These are phyloP conservation scores for Peterozyma xylosa DNA, from an alignment of 805 yeast species.

Conservation along the genomic window DNA sequence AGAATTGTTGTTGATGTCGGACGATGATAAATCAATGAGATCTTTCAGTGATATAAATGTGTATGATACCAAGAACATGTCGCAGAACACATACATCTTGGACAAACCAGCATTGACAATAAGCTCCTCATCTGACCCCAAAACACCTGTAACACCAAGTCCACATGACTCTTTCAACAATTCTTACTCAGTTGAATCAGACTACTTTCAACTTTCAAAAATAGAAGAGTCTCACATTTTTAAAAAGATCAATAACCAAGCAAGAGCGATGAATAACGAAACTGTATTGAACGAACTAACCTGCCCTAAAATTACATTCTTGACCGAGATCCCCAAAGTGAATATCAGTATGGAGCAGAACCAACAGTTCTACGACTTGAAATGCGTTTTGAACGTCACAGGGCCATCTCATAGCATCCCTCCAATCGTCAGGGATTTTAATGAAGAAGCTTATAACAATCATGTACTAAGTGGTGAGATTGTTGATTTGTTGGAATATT, in stretches of 20 bases:
- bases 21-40: not conserved
- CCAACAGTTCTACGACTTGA: not conserved
- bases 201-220: too few relatives aligned
- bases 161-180: not conserved
- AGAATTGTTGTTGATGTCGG: not conserved
- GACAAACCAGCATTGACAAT: not conserved
- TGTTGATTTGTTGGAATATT: slow-evolving; percentile 4
- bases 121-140: not conserved
- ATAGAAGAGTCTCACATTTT: not conserved
- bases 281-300: not conserved
- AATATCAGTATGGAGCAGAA: not conserved
- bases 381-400: slow-evolving; percentile 3
- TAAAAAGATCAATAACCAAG: not conserved
- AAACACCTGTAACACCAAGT: not conserved
- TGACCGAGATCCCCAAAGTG: slow-evolving; percentile 4
- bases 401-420: slow-evolving; percentile 2
- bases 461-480: slow-evolving; percentile 1
- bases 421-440: not conserved
- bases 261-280: not conserved
- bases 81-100: not conserved
- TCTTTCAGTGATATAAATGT: too few relatives aligned
- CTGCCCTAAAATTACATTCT: slow-evolving; percentile 1
- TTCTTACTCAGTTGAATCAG: too few relatives aligned
- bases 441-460: not conserved
- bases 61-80: not conserved